Conservation (phyloP, 768 basidiomycete genomes). For the Exsudoporus frostii region DNA sequence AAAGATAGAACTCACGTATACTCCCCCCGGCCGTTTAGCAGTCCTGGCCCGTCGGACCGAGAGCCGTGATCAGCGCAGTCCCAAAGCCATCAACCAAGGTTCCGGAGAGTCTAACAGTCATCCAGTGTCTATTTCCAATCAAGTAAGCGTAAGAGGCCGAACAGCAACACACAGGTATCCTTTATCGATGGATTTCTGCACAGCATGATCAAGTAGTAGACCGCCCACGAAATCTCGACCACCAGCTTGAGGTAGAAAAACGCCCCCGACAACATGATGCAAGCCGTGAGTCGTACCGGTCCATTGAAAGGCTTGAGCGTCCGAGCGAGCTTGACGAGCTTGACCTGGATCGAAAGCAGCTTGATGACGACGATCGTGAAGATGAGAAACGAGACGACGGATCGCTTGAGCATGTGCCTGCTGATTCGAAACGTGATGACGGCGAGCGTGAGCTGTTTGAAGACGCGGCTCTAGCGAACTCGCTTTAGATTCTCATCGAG, state of each 20-base stretch:
- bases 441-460: slow-evolving; percentile 24
- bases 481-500: not conserved
- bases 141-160: slow-evolving; percentile 26
- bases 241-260: slow-evolving; percentile 29
- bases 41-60: too few species aligned
- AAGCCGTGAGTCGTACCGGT: slow-evolving; percentile 23
- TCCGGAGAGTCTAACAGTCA: not conserved
- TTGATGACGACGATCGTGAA: slow-evolving; percentile 31
- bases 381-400: slow-evolving; percentile 28
- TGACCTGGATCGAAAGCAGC: slow-evolving; percentile 27
- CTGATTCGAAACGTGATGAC: slow-evolving; percentile 29
- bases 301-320: slow-evolving; percentile 26
- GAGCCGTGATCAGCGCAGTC: not conserved
- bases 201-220: slow-evolving; percentile 26
- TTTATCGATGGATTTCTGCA: slow-evolving; percentile 28
- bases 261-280: slow-evolving; percentile 21
- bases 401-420: slow-evolving; percentile 28
- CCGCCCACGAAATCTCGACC: slow-evolving; percentile 27
- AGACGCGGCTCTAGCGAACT: slow-evolving; percentile 15
- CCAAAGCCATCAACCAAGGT: not conserved
- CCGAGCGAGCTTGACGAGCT: slow-evolving; percentile 27
- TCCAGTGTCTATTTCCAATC: slow-evolving; percentile 28
- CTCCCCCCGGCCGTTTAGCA: too few species aligned
- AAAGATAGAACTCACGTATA: not conserved
- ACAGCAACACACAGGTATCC: slow-evolving; percentile 19